Evolutionary conservation across 768 basidiomycete genomes (phyloP), one percentile per base, ranked within the genome.

Genomic region (Russula sp.): DNA sequence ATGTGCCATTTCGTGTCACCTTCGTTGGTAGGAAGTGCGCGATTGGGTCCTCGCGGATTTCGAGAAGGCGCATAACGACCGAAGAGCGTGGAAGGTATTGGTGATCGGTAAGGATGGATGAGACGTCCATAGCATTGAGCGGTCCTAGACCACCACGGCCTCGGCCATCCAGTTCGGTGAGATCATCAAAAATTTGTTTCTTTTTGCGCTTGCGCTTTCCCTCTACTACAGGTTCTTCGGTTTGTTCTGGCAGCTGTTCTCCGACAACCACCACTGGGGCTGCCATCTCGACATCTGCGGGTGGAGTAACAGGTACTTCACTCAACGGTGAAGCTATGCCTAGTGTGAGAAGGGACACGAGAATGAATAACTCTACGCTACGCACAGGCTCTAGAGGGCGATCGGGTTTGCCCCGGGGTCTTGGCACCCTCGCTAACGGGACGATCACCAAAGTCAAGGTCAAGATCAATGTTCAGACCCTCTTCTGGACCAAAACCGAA

Each of bases 131-230:
- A 25, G 74, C 77, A 45, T 84, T 78, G 45, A 81, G 83, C 35
- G 79, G 78, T 25, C 81, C 83, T 25, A 85, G 71, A 25, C 77
- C 78, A 55, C 75, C 78, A 34, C 75, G 74, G 34, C 80, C 78
- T n/a, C 84, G 81, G 3, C 84, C 84, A 46, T 81, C 79, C 47
- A 94, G 81, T 73, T 98, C 94, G 7, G 89, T 94, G 47, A 92
- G 83, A n/a, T 83, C 81, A 72, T 98, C 95, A 58, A 96, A 88
- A 48, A 94, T 90, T 66, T 90, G 87, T 73, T 88, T 95, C 79
- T 87, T 91, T 69, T 82, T 84, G 39, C 72, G 71, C 66, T 73
- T 85, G 81, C 67, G 81, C 76, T 75, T 81, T 77, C 69, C 71
- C 36, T 65, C 66, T 7, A 50, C 58, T 16, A 57, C 35, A 9